Percentiles rank a stretch among this genome's conserved stretches.
phyloP scores from a whole-genome alignment of 148 eudicot species.

The Suaeda aralocaspica region DNA sequence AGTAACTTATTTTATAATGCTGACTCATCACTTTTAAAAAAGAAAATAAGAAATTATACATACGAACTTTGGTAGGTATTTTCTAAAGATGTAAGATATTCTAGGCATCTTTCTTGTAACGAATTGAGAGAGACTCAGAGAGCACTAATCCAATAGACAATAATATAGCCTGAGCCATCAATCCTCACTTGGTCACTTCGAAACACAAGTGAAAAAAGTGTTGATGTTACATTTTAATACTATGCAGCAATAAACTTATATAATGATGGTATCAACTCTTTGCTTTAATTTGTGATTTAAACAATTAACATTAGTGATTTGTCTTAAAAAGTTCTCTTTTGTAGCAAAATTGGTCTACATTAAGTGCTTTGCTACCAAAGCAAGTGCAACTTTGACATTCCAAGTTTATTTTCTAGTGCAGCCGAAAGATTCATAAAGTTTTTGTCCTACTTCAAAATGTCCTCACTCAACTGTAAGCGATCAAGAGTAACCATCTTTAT shows the following conservation, averaged over 20 bases:
- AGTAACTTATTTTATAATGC: no score
- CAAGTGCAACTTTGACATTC: conserved; percentile 25
- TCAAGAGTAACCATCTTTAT: no score
- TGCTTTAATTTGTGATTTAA: neutral
- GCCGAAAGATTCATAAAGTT: conserved; percentile 10
- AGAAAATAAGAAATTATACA: no score
- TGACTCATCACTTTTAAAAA: no score
- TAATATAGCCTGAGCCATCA: no score
- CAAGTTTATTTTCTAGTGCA: conserved; percentile 2
- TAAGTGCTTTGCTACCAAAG: conserved; percentile 8
- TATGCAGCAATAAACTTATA: neutral
- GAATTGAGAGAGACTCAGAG: no score
- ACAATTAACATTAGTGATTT: neutral
- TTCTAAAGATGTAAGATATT: no score
- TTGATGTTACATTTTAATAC: neutral
- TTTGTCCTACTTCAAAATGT: neutral
- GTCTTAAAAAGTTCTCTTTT: no score
- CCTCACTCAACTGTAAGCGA: neutral
- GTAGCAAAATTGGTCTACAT: conserved; percentile 20
- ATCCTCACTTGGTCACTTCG: no score
- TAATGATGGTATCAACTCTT: neutral
- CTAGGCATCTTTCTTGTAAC: no score
- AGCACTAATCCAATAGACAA: no score
- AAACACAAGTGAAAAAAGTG: neutral
- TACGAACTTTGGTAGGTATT: no score